Conservation (phyloP, 192 early-diverging fungal genomes). For the Coemansia sp. region DNA sequence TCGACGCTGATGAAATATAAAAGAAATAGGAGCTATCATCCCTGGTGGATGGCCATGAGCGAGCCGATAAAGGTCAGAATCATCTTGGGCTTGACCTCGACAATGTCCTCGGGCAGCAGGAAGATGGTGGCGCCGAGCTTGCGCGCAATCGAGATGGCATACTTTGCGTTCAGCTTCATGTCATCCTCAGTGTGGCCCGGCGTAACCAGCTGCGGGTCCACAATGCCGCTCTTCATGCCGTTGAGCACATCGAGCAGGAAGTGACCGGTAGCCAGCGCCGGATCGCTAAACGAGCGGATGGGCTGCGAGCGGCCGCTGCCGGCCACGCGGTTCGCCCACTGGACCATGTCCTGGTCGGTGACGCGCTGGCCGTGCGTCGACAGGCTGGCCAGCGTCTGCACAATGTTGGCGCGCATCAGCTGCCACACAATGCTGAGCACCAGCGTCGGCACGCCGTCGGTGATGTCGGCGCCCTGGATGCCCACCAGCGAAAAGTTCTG, state of each 20-base stretch:
- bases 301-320: slow-evolving; percentile 55
- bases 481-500: slow-evolving; percentile 88
- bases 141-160: slow-evolving; percentile 96
- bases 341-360: slow-evolving; percentile 89
- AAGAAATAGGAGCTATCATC: background rate
- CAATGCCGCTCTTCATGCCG: slow-evolving; percentile 86
- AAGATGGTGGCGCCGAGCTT: slow-evolving; percentile 99
- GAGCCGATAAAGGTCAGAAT: slow-evolving; percentile 93
- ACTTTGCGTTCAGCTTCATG: slow-evolving; percentile 88
- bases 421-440: slow-evolving; percentile 96
- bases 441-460: slow-evolving; percentile 83
- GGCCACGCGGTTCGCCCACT: slow-evolving; percentile 90
- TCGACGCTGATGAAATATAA: slow-evolving; percentile 2
- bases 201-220: slow-evolving; percentile 83
- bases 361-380: slow-evolving; percentile 77
- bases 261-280: slow-evolving; percentile 66
- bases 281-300: slow-evolving; percentile 85
- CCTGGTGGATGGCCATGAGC: slow-evolving; percentile 72
- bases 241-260: slow-evolving; percentile 92
- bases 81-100: slow-evolving; percentile 96
- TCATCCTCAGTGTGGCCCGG: slow-evolving; percentile 72
- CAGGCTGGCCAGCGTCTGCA: slow-evolving; percentile 85
- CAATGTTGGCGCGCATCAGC: slow-evolving; percentile 96
- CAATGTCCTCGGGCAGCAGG: slow-evolving; percentile 96
- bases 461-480: slow-evolving; percentile 93